phyloP scores from a whole-genome alignment of 2,329 filamentous ascomycete genomes.

The Exophiala sp. region DNA sequence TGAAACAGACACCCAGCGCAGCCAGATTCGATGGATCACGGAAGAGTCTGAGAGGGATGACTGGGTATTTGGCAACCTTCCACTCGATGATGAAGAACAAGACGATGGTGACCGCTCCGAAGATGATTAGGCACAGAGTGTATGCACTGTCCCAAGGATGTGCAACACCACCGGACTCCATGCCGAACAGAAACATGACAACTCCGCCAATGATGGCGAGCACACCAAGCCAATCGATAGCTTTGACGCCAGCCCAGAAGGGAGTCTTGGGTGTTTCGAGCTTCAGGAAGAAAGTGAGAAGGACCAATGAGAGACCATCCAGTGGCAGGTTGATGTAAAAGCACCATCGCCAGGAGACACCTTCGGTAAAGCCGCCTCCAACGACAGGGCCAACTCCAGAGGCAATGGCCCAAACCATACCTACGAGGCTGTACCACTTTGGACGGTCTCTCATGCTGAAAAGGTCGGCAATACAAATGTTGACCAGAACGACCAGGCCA shows the following conservation, averaged over 20 bases:
- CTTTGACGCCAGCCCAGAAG: conserved; percentile 54
- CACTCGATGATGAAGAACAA: conserved; percentile 59
- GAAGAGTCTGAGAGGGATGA: conserved; percentile 57
- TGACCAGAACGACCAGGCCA: conserved; percentile 61
- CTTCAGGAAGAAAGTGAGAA: conserved; percentile 59
- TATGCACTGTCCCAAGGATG: conserved; percentile 51
- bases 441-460: conserved; percentile 59
- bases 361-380: conserved; percentile 41
- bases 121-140: conserved; percentile 49
- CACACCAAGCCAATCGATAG: conserved; percentile 63
- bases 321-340: conserved; percentile 62
- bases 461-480: conserved; percentile 62
- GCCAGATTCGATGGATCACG: conserved; percentile 44
- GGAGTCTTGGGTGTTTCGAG: conserved; percentile 60
- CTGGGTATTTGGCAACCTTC: conserved; percentile 58
- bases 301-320: conserved; percentile 57
- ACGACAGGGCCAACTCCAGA: conserved; percentile 53
- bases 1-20: conserved; percentile 63
- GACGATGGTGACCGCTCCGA: conserved; percentile 42
- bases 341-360: conserved; percentile 38
- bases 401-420: conserved; percentile 60
- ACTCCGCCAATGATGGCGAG: conserved; percentile 61
- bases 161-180: conserved; percentile 65
- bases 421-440: conserved; percentile 61
- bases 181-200: conserved; percentile 66